Conservation (phyloP, 2,329 filamentous ascomycete genomes). For the Remersonia thermophila region DNA sequence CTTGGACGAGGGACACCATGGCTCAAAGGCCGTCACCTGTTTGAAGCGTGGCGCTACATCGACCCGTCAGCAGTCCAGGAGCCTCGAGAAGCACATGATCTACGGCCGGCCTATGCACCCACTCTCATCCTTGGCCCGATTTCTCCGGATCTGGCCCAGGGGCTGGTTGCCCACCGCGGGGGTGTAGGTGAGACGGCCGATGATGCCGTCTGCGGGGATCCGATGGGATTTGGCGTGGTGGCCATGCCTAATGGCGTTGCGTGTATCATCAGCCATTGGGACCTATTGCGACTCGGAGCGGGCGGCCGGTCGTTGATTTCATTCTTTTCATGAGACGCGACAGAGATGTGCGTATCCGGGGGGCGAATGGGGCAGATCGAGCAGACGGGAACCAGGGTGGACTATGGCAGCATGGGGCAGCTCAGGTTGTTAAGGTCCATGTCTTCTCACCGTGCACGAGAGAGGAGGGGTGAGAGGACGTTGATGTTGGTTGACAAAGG, state of each 20-base stretch:
- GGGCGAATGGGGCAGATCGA: too few species aligned
- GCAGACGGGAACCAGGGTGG: too few species aligned
- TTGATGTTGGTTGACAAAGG: too few species aligned
- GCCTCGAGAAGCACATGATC: background rate
- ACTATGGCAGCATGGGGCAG: too few species aligned
- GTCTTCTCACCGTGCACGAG: too few species aligned
- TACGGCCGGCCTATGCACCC: constrained; percentile 10
- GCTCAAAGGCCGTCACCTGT: constrained; percentile 17
- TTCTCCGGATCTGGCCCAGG: constrained; percentile 25
- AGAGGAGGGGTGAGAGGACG: too few species aligned
- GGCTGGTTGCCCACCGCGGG: constrained; percentile 9
- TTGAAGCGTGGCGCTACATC: constrained; percentile 17
- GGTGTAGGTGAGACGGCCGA: constrained; percentile 16
- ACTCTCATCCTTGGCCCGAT: constrained; percentile 19
- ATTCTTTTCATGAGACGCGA: too few species aligned
- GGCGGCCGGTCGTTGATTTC: too few species aligned
- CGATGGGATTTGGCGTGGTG: constrained; percentile 6
- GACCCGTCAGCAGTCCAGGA: constrained; percentile 3
- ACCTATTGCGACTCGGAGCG: constrained; percentile 3
- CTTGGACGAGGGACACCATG: constrained; percentile 18
- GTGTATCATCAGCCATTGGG: constrained; percentile 15
- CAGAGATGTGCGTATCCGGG: too few species aligned
- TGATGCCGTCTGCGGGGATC: constrained; percentile 10
- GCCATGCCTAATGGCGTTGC: constrained; percentile 3
- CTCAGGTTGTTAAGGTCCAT: too few species aligned